phyloP scores from a whole-genome alignment of 2,329 filamentous ascomycete species.

The Scytalidium lignicola region DNA sequence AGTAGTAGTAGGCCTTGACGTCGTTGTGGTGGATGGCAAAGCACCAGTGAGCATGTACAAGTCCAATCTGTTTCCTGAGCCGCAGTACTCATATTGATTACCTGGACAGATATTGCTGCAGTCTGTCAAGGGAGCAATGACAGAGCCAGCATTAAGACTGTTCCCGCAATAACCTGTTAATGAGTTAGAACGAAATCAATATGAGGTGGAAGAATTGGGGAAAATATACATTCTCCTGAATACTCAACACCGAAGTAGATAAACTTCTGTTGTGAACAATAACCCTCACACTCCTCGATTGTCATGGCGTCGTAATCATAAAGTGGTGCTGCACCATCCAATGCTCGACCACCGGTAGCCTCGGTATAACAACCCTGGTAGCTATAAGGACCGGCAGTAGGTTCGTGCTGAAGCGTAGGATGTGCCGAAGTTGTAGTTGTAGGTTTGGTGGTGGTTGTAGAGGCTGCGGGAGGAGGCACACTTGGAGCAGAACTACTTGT shows the following conservation, averaged over 20 bases:
- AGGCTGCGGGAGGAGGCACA: not conserved
- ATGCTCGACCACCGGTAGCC: conserved; percentile 1
- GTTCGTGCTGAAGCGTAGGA: no score
- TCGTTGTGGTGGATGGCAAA: conserved; percentile 3
- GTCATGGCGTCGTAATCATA: conserved; percentile 25
- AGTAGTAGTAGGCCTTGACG: not conserved
- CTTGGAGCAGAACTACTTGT: no score
- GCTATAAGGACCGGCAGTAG: not conserved
- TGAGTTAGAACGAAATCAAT: conserved; percentile 8
- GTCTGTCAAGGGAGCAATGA: conserved; percentile 5
- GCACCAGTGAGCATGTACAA: conserved; percentile 13
- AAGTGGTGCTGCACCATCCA: conserved; percentile 3
- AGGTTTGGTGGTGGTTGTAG: not conserved
- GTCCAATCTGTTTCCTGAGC: conserved; percentile 16
- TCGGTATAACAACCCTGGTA: conserved; percentile 7
- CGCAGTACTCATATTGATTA: conserved; percentile 13
- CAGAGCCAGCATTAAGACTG: conserved; percentile 22
- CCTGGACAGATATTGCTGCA: conserved; percentile 17
- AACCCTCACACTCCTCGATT: conserved; percentile 24
- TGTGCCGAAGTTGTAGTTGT: no score
- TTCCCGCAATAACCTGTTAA: conserved; percentile 41
- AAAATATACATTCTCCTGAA: conserved; percentile 27
- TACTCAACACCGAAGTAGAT: conserved; percentile 35
- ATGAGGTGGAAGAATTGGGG: no score
- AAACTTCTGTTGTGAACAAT: conserved; percentile 22